Percentiles rank a stretch among this genome's conserved stretches.
phyloP scores from a whole-genome alignment of 2,329 filamentous ascomycete genomes.

The Phoma sp. region DNA sequence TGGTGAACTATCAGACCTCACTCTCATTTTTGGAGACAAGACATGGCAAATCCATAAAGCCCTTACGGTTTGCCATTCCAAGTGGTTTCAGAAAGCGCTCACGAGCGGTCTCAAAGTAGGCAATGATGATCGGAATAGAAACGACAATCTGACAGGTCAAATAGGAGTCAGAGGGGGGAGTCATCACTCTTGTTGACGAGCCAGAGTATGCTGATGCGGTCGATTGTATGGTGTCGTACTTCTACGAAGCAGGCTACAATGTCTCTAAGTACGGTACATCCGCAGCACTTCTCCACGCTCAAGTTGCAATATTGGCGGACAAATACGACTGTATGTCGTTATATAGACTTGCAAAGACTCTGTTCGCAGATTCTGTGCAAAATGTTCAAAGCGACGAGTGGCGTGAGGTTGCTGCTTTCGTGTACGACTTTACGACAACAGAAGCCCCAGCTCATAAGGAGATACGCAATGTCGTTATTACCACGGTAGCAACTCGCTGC shows the following conservation, averaged over 20 bases:
- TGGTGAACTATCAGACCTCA: slow-evolving; percentile 27
- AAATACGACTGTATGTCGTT: slow-evolving; percentile 32
- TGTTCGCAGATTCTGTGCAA: slow-evolving; percentile 21
- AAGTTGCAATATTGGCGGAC: slow-evolving; percentile 29
- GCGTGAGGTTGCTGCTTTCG: slow-evolving; percentile 22
- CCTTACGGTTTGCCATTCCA: slow-evolving; percentile 28
- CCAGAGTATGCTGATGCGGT: slow-evolving; percentile 25
- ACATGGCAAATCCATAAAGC: slow-evolving; percentile 31
- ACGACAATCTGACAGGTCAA: too few relatives aligned
- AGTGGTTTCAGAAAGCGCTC: slow-evolving; percentile 31
- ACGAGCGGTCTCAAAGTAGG: slow-evolving; percentile 25
- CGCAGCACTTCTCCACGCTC: slow-evolving; percentile 28
- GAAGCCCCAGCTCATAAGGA: slow-evolving; percentile 20
- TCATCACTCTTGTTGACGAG: slow-evolving; percentile 24
- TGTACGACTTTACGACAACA: slow-evolving; percentile 27
- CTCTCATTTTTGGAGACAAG: slow-evolving; percentile 26
- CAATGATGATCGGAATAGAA: too few relatives aligned
- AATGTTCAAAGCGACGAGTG: slow-evolving; percentile 22
- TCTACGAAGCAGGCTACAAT: slow-evolving; percentile 27
- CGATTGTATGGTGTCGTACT: slow-evolving; percentile 34
- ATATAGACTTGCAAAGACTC: slow-evolving; percentile 24
- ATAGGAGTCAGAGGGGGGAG: slow-evolving; percentile 27
- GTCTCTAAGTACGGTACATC: slow-evolving; percentile 19
- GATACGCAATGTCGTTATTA: slow-evolving; percentile 18
- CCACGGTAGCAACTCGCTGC: slow-evolving; percentile 12